Evolutionary conservation across 163 green algal species (phyloP), one percentile per base, ranked within the genome.

Genomic region (Picocystis sp.): DNA sequence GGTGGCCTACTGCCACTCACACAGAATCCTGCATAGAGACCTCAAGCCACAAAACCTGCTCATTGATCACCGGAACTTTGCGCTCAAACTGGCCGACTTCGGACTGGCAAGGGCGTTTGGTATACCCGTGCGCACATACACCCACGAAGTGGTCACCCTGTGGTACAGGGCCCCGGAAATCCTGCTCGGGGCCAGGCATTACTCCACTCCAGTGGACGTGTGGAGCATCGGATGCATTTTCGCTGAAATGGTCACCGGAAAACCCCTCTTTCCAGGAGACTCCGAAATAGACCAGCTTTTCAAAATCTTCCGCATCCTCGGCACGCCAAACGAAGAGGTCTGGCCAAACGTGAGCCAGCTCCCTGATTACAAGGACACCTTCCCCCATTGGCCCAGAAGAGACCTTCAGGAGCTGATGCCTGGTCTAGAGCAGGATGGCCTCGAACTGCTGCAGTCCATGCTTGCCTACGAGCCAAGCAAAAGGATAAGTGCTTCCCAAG

Each of bases 171-270:
- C 88, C 0, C 88, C 88, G 1, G 88, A 97, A 69, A 96, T 98
- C 61, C 67, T 98, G 56, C 64, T 98, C 38, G 88, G 87, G 9
- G 71, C 71, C 42, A 88, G 83, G 62, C 81, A 86, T 46, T 98
- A 98, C 72, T 87, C 74, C 10, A 94, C 81, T 3, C 81, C 87
- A 0, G 87, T 98, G 35, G 89, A 98, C 58, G 70, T 98, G 3
- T 98, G 89, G 89, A 87, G 72, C 47, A 87, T 96, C 11, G 89
- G 89, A 44, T 98, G 89, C 83, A 98, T 98, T 43, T 95, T 98
- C 69, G 86, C 83, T 11, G 89, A 98, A 67, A 91, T 97, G 80
- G 56, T 92, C 45, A 93, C 84, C 61, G 70, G 86, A 45, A 64
- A 69, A 42, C 81, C 87, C 2, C 73, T 94, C 1, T 95, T 96